Percentiles rank a stretch among this genome's conserved stretches.
These are phyloP conservation scores for Schwanniomyces yamadae DNA, from an alignment of 805 yeast genomes.

Conservation along the genomic window DNA sequence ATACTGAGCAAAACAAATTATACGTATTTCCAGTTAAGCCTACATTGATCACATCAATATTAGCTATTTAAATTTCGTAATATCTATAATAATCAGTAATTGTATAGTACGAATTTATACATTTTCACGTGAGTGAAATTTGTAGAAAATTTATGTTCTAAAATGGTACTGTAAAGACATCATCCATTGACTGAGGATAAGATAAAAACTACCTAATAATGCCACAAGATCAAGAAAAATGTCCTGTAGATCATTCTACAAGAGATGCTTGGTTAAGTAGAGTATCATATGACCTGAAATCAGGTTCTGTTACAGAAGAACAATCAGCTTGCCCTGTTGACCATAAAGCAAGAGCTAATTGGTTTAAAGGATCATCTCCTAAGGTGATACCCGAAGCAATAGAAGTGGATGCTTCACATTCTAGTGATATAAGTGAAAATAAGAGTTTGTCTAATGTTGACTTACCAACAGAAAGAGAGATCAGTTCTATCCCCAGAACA, in stretches of 20 bases:
- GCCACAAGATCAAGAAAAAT: slow-evolving; percentile 25
- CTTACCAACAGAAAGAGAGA: slow-evolving; percentile 71
- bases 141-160: neutral
- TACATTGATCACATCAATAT: no score
- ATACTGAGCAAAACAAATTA: slow-evolving; percentile 53
- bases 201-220: no score
- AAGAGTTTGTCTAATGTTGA: slow-evolving; percentile 25
- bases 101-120: no score
- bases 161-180: neutral
- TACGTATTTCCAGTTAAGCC: no score
- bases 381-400: slow-evolving; percentile 36
- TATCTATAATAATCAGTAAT: no score
- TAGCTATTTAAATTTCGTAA: no score
- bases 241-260: slow-evolving; percentile 55
- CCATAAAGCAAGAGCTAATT: slow-evolving; percentile 46
- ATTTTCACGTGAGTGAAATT: slow-evolving; percentile 1
- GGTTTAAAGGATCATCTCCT: slow-evolving; percentile 38
- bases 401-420: slow-evolving; percentile 45
- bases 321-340: slow-evolving; percentile 66
- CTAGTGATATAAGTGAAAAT: slow-evolving; percentile 39
- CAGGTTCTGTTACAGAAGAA: slow-evolving; percentile 17
- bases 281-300: slow-evolving; percentile 9
- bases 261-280: slow-evolving; percentile 31
- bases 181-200: neutral
- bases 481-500: slow-evolving; percentile 82